These are phyloP conservation scores for Alliaria petiolata DNA, from an alignment of 345 rosid species.

Conservation along the genomic window DNA sequence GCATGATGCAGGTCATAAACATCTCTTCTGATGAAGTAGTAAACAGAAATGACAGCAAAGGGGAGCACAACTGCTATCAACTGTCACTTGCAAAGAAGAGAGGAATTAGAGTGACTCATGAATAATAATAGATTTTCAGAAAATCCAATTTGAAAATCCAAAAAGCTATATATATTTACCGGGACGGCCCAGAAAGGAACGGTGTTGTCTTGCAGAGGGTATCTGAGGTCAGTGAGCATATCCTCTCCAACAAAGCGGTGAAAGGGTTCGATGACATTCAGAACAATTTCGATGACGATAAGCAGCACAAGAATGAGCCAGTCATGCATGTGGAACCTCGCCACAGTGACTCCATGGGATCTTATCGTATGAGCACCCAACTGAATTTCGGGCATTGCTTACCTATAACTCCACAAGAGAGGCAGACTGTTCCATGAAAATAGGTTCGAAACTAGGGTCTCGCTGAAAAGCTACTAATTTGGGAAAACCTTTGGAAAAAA, in stretches of 20 bases:
- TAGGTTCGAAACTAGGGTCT: neutral
- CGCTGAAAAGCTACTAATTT: neutral
- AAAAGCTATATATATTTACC: slow-evolving; percentile 27
- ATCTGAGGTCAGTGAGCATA: slow-evolving; percentile 73
- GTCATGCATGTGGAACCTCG: slow-evolving; percentile 78
- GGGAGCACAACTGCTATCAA: slow-evolving; percentile 69
- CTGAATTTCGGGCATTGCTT: slow-evolving; percentile 69
- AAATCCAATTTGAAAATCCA: neutral
- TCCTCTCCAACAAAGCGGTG: slow-evolving; percentile 86
- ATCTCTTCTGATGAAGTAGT: slow-evolving; percentile 70
- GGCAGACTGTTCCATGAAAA: neutral
- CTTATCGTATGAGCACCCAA: slow-evolving; percentile 66
- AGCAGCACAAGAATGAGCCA: slow-evolving; percentile 85
- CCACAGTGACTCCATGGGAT: slow-evolving; percentile 73
- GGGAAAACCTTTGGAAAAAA: neutral
- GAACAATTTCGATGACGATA: slow-evolving; percentile 46
- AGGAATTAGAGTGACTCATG: neutral
- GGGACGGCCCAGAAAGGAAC: slow-evolving; percentile 90
- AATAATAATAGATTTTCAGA: neutral
- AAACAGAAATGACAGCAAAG: slow-evolving; percentile 44
- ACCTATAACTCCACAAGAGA: slow-evolving; percentile 3
- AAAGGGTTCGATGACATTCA: slow-evolving; percentile 79
- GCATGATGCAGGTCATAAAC: slow-evolving; percentile 93
- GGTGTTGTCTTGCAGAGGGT: slow-evolving; percentile 72
- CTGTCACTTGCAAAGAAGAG: slow-evolving; percentile 40